Evolutionary conservation across 257 asterid genomes (phyloP).

Genomic region (Gardenia jasminoides): DNA sequence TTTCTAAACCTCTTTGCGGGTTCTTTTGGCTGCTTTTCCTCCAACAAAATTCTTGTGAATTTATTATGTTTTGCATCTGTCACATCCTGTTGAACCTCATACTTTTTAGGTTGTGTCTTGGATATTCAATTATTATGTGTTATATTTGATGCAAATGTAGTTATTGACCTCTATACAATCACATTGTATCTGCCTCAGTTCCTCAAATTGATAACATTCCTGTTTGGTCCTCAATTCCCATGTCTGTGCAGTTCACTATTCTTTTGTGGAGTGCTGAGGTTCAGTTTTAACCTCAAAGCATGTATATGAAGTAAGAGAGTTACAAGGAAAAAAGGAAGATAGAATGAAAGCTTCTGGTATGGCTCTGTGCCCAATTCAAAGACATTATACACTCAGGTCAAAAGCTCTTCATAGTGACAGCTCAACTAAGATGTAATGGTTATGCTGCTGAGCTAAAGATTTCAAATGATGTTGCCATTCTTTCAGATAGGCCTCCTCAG

Average conservation of each 20-base stretch:
- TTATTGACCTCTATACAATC: neutral
- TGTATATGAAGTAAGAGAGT: slow-evolving; percentile 1
- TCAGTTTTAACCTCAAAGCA: neutral
- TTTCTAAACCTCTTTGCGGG: neutral
- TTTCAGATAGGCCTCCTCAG: slow-evolving; percentile 6
- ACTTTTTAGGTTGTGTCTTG: neutral
- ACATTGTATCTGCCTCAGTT: neutral
- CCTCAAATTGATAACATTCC: neutral
- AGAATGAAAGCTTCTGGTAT: neutral
- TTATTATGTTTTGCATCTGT: neutral
- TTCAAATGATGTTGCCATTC: neutral
- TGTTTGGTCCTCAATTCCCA: neutral
- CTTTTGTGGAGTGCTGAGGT: neutral
- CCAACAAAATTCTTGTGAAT: neutral
- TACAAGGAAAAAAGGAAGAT: neutral
- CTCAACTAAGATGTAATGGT: neutral
- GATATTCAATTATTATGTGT: neutral
- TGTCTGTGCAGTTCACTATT: neutral
- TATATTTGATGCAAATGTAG: neutral
- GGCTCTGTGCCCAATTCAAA: neutral
- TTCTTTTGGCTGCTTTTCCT: neutral
- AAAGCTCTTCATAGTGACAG: slow-evolving; percentile 3
- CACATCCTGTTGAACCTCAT: neutral
- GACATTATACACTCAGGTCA: neutral
- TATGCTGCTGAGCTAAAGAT: neutral